Percentiles rank a stretch among this genome's conserved stretches.
Evolutionary conservation across 495 filamentous ascomycete species (phyloP).

Genomic region (Gamarada debralockiae): DNA sequence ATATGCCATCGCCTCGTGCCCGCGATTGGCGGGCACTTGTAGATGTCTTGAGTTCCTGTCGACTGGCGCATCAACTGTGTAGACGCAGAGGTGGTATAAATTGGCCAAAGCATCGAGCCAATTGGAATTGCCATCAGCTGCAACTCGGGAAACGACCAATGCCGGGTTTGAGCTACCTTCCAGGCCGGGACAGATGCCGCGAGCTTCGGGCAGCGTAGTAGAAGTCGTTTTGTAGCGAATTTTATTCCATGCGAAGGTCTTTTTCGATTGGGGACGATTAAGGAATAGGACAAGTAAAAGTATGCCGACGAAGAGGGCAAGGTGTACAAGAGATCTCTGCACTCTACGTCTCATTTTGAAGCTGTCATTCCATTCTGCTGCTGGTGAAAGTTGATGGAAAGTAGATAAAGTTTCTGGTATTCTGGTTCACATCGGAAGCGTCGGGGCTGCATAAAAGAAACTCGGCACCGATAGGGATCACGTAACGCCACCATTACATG

Average conservation of each 20-base stretch:
- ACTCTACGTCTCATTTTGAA: conserved; percentile 13
- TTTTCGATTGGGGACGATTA: conserved; percentile 10
- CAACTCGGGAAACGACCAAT: conserved; percentile 11
- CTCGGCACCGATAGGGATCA: too few relatives aligned
- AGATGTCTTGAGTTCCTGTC: conserved; percentile 1
- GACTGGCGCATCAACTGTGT: conserved; percentile 56
- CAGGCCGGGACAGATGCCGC: conserved; percentile 15
- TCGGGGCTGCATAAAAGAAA: too few relatives aligned
- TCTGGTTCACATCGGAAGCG: too few relatives aligned
- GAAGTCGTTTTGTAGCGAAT: conserved; percentile 16
- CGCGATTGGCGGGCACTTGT: conserved; percentile 21
- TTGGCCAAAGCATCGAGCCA: conserved; percentile 13
- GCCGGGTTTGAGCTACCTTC: conserved; percentile 8
- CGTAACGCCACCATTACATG: too few relatives aligned
- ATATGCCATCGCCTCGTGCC: conserved; percentile 51
- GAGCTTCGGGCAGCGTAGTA: conserved; percentile 4
- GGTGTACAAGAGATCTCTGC: conserved; percentile 7
- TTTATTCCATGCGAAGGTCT: conserved; percentile 13
- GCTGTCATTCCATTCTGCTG: not conserved
- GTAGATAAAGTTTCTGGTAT: too few relatives aligned
- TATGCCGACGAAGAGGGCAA: conserved; percentile 1
- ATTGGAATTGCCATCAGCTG: conserved; percentile 7
- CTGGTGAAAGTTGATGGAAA: not conserved
- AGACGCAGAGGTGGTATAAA: conserved; percentile 35
- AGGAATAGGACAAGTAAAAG: conserved; percentile 11